Base-by-base conservation (phyloP, 805 yeast species). In the Metschnikowia colocasiae region DNA sequence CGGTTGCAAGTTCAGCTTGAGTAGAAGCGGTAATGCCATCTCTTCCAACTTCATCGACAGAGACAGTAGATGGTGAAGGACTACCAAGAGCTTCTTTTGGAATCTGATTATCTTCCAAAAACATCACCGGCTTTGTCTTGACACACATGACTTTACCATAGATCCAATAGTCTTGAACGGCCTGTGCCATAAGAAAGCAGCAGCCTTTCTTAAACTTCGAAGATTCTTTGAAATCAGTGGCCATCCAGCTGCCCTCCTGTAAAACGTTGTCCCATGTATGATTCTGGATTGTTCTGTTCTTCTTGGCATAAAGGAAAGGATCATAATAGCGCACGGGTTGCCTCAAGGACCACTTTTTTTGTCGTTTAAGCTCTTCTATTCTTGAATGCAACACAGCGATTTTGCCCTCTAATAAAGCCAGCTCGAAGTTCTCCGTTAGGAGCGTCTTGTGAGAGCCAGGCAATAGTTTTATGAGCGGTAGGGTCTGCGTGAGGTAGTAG, bases 361-460 rank as follows among this genome's bases (percentile, higher is more conserved):
- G 84, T 40, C 95, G 74, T 62, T 89, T 88, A 52, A 94, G 73
- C 62, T 92, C 98, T 60, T 92, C 98, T 40, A 94, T 91, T 51
- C 98, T 75, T 1, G 95, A 85, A 57, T 89, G 86, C 16, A 89
- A 81, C 9, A 90, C 97, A 0, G 95, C 87, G 2, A 92, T 82
- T 61, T 91, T 86, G 3, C 97, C 96, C 61, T 94, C 99, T 12
- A 88, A 78, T 29, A 91, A 69, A 0, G 96, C 87, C 57, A 85
- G 79, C 59, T 89, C 95, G 66, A 81, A 94, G 47, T 87, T 81
- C 43, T 88, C 92, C 0, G 98, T 87, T 27, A 90, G 81, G 32
- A 92, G 71, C 0, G 87, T 83, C 60, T 94, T 94, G 59, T 91
- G 96, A 3, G 96, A 82, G 27, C 90, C 78, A 0, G 95, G 89